phyloP scores from a whole-genome alignment of 148 eudicot genomes.

The Chenopodium berlandieri region DNA sequence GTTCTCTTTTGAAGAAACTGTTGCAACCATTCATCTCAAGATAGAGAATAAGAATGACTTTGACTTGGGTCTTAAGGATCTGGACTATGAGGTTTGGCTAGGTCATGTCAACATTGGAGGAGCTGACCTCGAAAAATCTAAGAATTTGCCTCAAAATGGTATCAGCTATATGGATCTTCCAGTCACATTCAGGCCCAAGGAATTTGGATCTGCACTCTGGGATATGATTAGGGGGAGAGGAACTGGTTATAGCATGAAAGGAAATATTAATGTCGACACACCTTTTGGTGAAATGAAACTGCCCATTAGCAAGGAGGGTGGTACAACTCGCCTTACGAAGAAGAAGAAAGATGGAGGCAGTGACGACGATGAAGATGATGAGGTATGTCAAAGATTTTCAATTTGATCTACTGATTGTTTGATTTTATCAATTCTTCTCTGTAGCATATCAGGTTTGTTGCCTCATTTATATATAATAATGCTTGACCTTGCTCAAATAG shows the following conservation, averaged over 20 bases:
- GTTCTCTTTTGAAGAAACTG: conserved; percentile 89
- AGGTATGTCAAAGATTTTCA: conserved; percentile 36
- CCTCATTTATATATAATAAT: not conserved
- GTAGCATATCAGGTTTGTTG: not conserved
- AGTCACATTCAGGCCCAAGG: conserved; percentile 84
- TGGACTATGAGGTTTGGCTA: conserved; percentile 92
- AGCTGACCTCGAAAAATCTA: conserved; percentile 64
- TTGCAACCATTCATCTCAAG: conserved; percentile 72
- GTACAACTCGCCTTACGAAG: conserved; percentile 85
- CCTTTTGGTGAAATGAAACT: conserved; percentile 92
- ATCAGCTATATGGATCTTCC: conserved; percentile 59
- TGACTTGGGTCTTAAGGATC: conserved; percentile 67
- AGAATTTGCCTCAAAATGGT: conserved; percentile 61
- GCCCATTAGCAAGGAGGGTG: conserved; percentile 84
- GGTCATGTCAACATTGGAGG: conserved; percentile 69
- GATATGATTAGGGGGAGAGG: conserved; percentile 94
- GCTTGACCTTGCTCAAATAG: not conserved
- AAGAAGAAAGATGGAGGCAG: conserved; percentile 59
- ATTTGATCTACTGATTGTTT: not conserved
- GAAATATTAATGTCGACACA: conserved; percentile 74
- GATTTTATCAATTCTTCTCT: not conserved
- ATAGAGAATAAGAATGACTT: conserved; percentile 92
- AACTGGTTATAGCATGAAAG: conserved; percentile 86
- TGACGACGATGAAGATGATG: conserved; percentile 58
- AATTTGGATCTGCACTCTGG: conserved; percentile 91